A percentile compares a stretch with the other conserved stretches of the same genome.
These are phyloP conservation scores for Aureobasidium zeae DNA, from an alignment of 2,329 filamentous ascomycete species.

Conservation along the genomic window DNA sequence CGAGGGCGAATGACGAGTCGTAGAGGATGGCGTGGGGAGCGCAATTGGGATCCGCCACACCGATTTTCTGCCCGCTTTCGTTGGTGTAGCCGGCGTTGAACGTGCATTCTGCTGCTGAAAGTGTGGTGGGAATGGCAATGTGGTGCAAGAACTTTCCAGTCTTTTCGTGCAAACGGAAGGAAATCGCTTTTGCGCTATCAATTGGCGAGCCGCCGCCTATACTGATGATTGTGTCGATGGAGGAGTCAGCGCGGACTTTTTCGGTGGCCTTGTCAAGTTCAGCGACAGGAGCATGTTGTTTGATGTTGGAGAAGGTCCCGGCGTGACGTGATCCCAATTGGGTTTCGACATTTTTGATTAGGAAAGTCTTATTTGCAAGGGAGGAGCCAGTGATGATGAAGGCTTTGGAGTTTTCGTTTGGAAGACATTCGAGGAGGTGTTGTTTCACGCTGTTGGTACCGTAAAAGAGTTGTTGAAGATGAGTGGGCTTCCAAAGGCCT, in stretches of 20 bases:
- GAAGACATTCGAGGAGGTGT: slow-evolving; percentile 39
- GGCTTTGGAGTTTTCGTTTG: slow-evolving; percentile 39
- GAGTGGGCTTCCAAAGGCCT: slow-evolving; percentile 44
- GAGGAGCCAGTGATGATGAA: slow-evolving; percentile 50
- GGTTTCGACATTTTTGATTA: slow-evolving; percentile 44
- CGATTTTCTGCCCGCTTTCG: slow-evolving; percentile 41
- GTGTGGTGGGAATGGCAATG: slow-evolving; percentile 42
- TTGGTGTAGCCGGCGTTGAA: slow-evolving; percentile 44
- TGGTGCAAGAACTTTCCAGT: slow-evolving; percentile 33
- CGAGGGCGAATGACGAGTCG: slow-evolving; percentile 41
- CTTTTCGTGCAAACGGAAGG: slow-evolving; percentile 36
- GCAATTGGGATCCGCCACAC: slow-evolving; percentile 35
- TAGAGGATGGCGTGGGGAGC: slow-evolving; percentile 45
- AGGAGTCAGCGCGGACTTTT: slow-evolving; percentile 35
- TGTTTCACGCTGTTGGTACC: slow-evolving; percentile 39
- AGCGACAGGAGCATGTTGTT: slow-evolving; percentile 47
- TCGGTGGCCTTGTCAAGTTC: slow-evolving; percentile 45
- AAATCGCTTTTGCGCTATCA: slow-evolving; percentile 42
- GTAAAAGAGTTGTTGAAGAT: slow-evolving; percentile 43
- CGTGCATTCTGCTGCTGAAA: slow-evolving; percentile 48
- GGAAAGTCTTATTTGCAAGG: slow-evolving; percentile 44
- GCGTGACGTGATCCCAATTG: slow-evolving; percentile 40
- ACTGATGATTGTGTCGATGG: slow-evolving; percentile 46
- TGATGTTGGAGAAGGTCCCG: slow-evolving; percentile 47
- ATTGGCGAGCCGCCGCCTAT: slow-evolving; percentile 49